These are phyloP conservation scores for Lichenothelia convexa DNA, from an alignment of 495 filamentous ascomycete genomes.

Conservation along the genomic window DNA sequence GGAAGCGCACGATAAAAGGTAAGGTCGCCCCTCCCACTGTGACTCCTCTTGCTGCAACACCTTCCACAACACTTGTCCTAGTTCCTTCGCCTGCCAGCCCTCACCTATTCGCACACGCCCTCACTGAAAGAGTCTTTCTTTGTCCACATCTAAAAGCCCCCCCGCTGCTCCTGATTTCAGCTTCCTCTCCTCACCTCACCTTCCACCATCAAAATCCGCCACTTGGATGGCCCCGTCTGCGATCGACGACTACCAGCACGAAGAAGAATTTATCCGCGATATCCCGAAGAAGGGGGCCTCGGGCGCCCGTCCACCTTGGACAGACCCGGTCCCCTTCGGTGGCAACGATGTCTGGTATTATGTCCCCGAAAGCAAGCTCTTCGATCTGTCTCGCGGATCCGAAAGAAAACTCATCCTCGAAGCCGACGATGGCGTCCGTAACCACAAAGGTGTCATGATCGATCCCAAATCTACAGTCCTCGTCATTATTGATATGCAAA, in stretches of 20 bases:
- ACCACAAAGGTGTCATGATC: constrained; percentile 16
- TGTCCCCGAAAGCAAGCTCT: constrained; percentile 11
- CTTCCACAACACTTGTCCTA: too few species aligned
- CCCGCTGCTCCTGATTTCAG: too few species aligned
- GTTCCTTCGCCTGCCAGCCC: too few species aligned
- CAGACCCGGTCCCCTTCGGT: constrained; percentile 6
- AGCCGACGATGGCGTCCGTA: constrained; percentile 13
- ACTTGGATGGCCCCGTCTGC: constrained; percentile 7
- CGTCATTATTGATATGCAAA: constrained; percentile 15
- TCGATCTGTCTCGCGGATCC: constrained; percentile 15
- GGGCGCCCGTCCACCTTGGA: background rate
- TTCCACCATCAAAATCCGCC: background rate
- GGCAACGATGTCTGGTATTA: constrained; percentile 16
- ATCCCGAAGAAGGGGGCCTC: background rate
- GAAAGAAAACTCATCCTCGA: constrained; percentile 9
- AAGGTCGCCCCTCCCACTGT: too few species aligned
- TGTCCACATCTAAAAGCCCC: too few species aligned
- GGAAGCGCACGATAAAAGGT: too few species aligned
- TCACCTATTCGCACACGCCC: too few species aligned
- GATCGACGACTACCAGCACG: constrained; percentile 3
- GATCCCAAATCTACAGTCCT: constrained; percentile 13
- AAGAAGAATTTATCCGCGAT: too few species aligned
- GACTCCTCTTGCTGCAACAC: too few species aligned
- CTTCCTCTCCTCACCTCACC: too few species aligned
- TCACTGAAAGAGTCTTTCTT: too few species aligned